phyloP scores from a whole-genome alignment of 2,329 filamentous ascomycete species.

The Amauroascus niger region DNA sequence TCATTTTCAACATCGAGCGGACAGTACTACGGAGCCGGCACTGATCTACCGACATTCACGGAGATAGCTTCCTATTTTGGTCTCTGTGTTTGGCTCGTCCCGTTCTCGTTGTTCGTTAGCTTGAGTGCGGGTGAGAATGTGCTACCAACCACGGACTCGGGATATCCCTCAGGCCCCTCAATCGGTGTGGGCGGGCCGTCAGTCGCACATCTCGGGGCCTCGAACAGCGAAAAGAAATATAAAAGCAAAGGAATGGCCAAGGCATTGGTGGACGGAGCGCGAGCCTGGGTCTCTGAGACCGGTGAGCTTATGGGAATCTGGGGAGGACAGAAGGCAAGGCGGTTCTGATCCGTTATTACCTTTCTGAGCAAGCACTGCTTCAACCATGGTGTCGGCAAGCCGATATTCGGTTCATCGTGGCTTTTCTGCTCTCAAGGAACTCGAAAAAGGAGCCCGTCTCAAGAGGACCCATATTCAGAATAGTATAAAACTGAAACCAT shows the following conservation, averaged over 20 bases:
- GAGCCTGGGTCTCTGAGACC: slow-evolving; percentile 53
- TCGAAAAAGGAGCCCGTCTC: too few species aligned
- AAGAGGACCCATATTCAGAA: too few species aligned
- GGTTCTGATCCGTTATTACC: slow-evolving; percentile 26
- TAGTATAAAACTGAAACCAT: not conserved
- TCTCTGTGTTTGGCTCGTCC: slow-evolving; percentile 90
- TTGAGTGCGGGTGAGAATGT: slow-evolving; percentile 92
- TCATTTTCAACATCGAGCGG: slow-evolving; percentile 10
- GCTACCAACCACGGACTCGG: slow-evolving; percentile 75
- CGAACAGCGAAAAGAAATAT: slow-evolving; percentile 28
- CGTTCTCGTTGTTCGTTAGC: slow-evolving; percentile 90
- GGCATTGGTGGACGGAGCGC: slow-evolving; percentile 49
- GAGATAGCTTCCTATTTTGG: slow-evolving; percentile 96
- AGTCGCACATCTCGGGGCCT: slow-evolving; percentile 10
- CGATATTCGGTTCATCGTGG: too few species aligned
- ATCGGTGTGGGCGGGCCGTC: slow-evolving; percentile 19
- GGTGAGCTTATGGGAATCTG: slow-evolving; percentile 54
- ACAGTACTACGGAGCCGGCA: slow-evolving; percentile 29
- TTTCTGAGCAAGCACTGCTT: not conserved
- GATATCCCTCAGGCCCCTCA: slow-evolving; percentile 47
- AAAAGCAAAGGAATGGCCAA: slow-evolving; percentile 54
- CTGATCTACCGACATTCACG: slow-evolving; percentile 65
- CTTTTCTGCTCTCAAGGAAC: too few species aligned
- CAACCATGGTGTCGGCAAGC: too few species aligned
- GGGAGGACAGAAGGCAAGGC: slow-evolving; percentile 48